Base-by-base conservation (phyloP, 768 basidiomycete species). In the Auricularia auricula-judae region DNA sequence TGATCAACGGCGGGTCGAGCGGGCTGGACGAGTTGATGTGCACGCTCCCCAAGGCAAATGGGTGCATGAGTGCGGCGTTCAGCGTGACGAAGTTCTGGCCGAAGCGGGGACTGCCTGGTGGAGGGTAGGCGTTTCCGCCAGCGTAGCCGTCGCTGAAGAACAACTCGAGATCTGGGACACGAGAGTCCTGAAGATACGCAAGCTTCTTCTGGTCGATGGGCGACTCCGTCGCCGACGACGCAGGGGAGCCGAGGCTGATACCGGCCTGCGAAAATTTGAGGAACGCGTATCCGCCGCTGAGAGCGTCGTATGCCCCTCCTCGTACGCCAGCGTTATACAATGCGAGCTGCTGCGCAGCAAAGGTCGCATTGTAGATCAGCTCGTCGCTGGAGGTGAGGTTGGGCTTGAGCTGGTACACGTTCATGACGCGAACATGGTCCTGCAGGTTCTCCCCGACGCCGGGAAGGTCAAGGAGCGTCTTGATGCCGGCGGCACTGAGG, bases 371-470 rank as follows among this genome's bases (percentile, higher is more conserved):
- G 53, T n/a, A 54, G 29, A 33, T 63, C 43, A 36, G 44, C 62
- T n/a, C 12, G 63, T 16, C 39, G 62, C 64, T 65, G 42, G 62
- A 11, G 3, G 65, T 66, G n/a, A 61, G 43, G 8, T 61, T 68
- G n/a, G 65, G 44, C 23, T 65, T 61, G 12, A 42, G n/a, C 16
- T 35, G n/a, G 35, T n/a, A 61, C n/a, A 18, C 16, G 33, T 36
- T 61, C 60, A 61, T 36, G 16, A 61, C 36, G 39, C 39, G 39
- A 14, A 42, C 12, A 12, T 66, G 65, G 54, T 78, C 76, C 61
- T 78, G 74, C 18, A 79, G 67, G 66, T 80, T 78, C 61, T 72
- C 68, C 11, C 79, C 78, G 53, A 80, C 79, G 29, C 69, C 71
- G 1, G 77, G 76, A 0, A 77, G 70, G 63, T 78, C 73, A 36